Evolutionary conservation across 345 rosid genomes (phyloP).

Genomic region (Hypericum perforatum): DNA sequence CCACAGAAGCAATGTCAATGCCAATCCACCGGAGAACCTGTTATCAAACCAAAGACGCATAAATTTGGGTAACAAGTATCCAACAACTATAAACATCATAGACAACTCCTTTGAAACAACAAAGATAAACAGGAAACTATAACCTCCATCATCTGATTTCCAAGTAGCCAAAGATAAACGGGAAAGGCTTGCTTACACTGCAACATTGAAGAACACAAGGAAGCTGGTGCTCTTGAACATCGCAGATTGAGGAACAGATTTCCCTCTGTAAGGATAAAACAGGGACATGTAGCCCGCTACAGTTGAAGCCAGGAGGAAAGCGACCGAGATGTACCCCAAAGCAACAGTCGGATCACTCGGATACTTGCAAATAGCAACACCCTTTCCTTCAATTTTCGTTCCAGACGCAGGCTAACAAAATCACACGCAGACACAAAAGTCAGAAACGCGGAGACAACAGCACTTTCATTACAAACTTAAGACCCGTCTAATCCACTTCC

Average conservation of each 20-base stretch:
- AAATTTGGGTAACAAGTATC: no score
- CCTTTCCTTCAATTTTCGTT: conserved; percentile 49
- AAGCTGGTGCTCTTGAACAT: conserved; percentile 50
- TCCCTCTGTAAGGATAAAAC: conserved; percentile 69
- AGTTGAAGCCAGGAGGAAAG: conserved; percentile 40
- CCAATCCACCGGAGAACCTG: conserved; percentile 59
- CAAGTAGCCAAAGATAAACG: no score
- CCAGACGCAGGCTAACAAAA: conserved; percentile 53
- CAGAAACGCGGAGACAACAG: no score
- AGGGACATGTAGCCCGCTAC: conserved; percentile 50
- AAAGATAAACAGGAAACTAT: no score
- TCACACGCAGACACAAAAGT: no score
- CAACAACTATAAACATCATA: no score
- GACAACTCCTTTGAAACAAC: no score
- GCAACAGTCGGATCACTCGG: conserved; percentile 64
- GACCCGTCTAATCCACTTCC: no score
- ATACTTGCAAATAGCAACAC: conserved; percentile 65
- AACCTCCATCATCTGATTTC: no score
- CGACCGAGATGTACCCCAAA: conserved; percentile 59
- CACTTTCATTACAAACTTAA: no score
- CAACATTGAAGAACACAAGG: conserved; percentile 60
- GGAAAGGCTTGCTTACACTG: conserved; percentile 39
- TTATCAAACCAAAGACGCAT: not conserved
- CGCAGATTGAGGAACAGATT: conserved; percentile 55
- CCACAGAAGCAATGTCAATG: conserved; percentile 45